Evolutionary conservation across 345 rosid species (phyloP), one percentile per base, ranked within the genome.

Genomic region (Kernera saxatilis): DNA sequence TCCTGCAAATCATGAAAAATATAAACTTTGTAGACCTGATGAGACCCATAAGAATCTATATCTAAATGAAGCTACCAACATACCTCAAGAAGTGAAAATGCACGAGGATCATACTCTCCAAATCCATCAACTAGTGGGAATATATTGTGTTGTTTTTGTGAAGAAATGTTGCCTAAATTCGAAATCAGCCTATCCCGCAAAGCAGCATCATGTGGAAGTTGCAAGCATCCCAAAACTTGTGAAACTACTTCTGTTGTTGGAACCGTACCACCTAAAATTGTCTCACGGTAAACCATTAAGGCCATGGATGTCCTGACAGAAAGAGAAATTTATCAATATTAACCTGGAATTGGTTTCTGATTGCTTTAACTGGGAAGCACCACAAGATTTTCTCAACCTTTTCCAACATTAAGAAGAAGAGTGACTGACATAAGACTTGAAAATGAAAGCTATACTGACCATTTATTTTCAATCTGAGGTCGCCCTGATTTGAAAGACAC

Each of bases 81-180:
- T 60, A 92, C 98, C 98, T 88, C 95, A 64, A 90, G 88, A 62
- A 90, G 62, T 36, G 96, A 90, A 64, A 92, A 88, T 64, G 98
- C 94, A 76, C 97, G 82, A 71, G 98, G 91, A 73, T 93, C 98
- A 57, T 87, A 93, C 81, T 93, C 97, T 72, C 89, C 98, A 81
- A 90, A 93, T 71, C 97, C 97, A 69, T 93, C 98, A 3, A 93
- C 79, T 60, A 90, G 69, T 19, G 96, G 85, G 75, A 81, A 77
- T 29, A 88, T 83, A 66, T 84, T 86, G 27, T 82, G 80, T 68
- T 40, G 45, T 73, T 62, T 87, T 71, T 89, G 78, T 17, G 88
- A 32, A 46, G 84, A 82, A 35, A 68, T 78, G 72, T 67, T 79
- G 71, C 84, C 91, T 63, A 89, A 75, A 77, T 79, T 86, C 69